Percentiles rank a stretch among this genome's conserved stretches.
Conservation (phyloP, 257 asterid species). For the Thymus quinquecostatus region DNA sequence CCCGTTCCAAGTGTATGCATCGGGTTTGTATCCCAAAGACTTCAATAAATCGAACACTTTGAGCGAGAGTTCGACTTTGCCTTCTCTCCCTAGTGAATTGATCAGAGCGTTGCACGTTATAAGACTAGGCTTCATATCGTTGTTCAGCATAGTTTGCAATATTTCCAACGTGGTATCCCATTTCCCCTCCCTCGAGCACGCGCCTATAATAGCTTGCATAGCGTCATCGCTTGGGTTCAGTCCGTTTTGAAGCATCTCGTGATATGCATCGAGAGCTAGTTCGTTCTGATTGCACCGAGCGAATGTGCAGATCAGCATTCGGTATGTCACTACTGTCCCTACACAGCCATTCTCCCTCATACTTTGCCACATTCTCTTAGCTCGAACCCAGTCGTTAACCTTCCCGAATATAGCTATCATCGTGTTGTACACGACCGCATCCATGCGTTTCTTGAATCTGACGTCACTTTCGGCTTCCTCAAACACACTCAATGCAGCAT, state of each 20-base stretch:
- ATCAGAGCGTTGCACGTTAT: slow-evolving; percentile 74
- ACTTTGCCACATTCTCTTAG: slow-evolving; percentile 67
- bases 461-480: slow-evolving; percentile 55
- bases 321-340: slow-evolving; percentile 77
- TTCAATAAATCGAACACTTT: slow-evolving; percentile 59
- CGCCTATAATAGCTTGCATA: slow-evolving; percentile 90
- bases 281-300: slow-evolving; percentile 81
- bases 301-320: slow-evolving; percentile 69
- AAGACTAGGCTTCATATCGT: slow-evolving; percentile 63
- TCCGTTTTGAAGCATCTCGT: slow-evolving; percentile 72
- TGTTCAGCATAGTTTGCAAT: slow-evolving; percentile 53
- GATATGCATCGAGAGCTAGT: slow-evolving; percentile 86
- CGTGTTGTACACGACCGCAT: slow-evolving; percentile 75
- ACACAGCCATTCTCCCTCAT: slow-evolving; percentile 47
- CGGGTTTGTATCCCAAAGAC: slow-evolving; percentile 68
- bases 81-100: slow-evolving; percentile 74
- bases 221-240: slow-evolving; percentile 59
- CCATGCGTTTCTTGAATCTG: slow-evolving; percentile 50
- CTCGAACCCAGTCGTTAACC: slow-evolving; percentile 59
- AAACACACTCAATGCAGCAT: slow-evolving; percentile 65
- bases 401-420: slow-evolving; percentile 74
- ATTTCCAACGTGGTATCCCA: slow-evolving; percentile 65
- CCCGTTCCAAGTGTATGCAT: slow-evolving; percentile 86
- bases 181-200: slow-evolving; percentile 80
- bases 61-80: slow-evolving; percentile 60